Conservation (phyloP, 805 yeast genomes). For the Hanseniaspora hatyaiensis region DNA sequence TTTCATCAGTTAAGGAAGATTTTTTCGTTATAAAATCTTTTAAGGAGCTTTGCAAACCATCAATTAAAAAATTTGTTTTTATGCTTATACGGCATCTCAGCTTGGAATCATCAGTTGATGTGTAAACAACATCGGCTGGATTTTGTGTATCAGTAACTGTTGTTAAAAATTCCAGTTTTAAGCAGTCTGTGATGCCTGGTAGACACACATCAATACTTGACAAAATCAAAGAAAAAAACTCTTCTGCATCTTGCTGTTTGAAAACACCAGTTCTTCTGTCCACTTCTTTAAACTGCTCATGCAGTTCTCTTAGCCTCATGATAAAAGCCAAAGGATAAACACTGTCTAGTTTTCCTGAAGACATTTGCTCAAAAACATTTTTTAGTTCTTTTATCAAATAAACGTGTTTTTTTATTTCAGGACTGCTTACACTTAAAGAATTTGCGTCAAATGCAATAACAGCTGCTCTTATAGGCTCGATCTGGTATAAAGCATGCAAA, state of each 20-base stretch:
- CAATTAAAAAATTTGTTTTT: slow-evolving; percentile 74
- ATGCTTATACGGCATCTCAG: slow-evolving; percentile 81
- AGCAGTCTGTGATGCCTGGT: slow-evolving; percentile 34
- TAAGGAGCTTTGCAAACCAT: slow-evolving; percentile 66
- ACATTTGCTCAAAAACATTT: slow-evolving; percentile 34
- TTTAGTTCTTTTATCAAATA: slow-evolving; percentile 40
- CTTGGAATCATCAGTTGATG: slow-evolving; percentile 53
- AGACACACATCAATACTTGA: slow-evolving; percentile 36
- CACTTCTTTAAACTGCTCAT: slow-evolving; percentile 84
- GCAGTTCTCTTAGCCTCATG: slow-evolving; percentile 48
- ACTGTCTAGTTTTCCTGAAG: slow-evolving; percentile 33
- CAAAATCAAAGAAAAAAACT: slow-evolving; percentile 73
- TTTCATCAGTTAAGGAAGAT: slow-evolving; percentile 54
- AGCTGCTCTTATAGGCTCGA: slow-evolving; percentile 57
- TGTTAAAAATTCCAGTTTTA: slow-evolving; percentile 51
- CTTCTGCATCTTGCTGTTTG: slow-evolving; percentile 98
- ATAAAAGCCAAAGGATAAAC: slow-evolving; percentile 62
- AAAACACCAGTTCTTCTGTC: slow-evolving; percentile 52
- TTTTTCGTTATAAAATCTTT: slow-evolving; percentile 68
- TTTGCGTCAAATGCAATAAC: slow-evolving; percentile 43
- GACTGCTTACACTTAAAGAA: too few relatives aligned
- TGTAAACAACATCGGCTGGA: slow-evolving; percentile 38
- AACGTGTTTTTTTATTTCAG: slow-evolving; percentile 31
- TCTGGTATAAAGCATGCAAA: slow-evolving; percentile 73
- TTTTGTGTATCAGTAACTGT: slow-evolving; percentile 50